Conservation (phyloP, 2,329 filamentous ascomycete species). For the Cladophialophora exuberans region DNA sequence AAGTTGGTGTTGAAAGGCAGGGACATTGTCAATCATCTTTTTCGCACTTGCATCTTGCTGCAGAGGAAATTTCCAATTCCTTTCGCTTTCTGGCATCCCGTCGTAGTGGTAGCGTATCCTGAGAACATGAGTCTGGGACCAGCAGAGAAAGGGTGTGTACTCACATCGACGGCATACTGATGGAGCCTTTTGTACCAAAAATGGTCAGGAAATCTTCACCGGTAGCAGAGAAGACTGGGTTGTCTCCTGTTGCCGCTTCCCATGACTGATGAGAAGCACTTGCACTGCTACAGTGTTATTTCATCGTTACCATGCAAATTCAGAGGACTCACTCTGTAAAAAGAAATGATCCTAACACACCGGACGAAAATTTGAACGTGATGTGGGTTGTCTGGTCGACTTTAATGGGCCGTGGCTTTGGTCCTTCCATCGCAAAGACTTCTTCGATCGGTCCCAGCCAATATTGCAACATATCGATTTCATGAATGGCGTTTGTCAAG, state of each 20-base stretch:
- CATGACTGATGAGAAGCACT: not conserved
- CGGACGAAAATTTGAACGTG: not conserved
- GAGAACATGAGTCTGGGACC: not conserved
- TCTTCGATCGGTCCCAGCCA: slow-evolving; percentile 15
- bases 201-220: slow-evolving; percentile 9
- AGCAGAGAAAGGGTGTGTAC: not conserved
- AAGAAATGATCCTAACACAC: not conserved
- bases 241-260: slow-evolving; percentile 10
- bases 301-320: not conserved
- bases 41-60: not conserved
- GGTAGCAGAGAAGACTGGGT: not conserved
- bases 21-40: not conserved
- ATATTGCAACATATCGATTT: slow-evolving; percentile 27
- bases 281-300: not conserved
- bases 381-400: not conserved
- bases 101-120: not conserved
- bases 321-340: not conserved
- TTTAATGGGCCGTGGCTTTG: not conserved
- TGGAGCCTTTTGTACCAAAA: slow-evolving; percentile 10
- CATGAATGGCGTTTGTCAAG: slow-evolving; percentile 29
- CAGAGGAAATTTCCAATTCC: slow-evolving; percentile 9
- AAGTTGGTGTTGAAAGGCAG: slow-evolving; percentile 8
- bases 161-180: slow-evolving; percentile 8
- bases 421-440: not conserved
- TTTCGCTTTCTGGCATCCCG: not conserved